Conservation (phyloP, 2,329 filamentous ascomycete species). For the Xylaria polymorpha region DNA sequence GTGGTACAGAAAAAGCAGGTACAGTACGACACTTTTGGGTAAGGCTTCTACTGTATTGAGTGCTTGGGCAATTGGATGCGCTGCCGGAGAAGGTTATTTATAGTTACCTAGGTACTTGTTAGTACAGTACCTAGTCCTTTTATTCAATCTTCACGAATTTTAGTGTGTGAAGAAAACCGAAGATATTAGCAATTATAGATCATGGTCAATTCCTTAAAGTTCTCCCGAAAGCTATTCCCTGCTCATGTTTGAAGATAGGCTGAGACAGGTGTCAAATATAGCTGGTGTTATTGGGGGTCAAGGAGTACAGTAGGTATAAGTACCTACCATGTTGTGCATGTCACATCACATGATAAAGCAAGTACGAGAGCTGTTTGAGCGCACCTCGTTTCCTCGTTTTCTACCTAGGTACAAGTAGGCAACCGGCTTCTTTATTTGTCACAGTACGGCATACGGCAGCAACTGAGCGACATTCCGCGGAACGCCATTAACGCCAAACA, state of each 20-base stretch:
- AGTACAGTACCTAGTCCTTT: no score
- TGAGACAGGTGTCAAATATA: not conserved
- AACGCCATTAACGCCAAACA: constrained; percentile 7
- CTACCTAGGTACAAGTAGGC: not conserved
- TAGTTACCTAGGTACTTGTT: no score
- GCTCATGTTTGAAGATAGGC: not conserved
- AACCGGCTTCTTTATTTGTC: constrained; percentile 20
- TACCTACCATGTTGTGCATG: not conserved
- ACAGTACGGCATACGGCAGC: not conserved
- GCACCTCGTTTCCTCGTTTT: not conserved
- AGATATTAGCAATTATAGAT: not conserved
- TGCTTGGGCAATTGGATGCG: no score
- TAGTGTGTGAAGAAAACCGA: not conserved
- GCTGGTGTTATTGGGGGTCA: not conserved
- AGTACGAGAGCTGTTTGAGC: not conserved
- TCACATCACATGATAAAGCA: constrained; percentile 3
- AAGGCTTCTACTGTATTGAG: no score
- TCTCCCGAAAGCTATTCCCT: not conserved
- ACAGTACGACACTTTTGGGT: no score
- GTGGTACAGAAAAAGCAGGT: no score
- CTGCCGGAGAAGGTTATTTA: no score
- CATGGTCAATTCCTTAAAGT: not conserved
- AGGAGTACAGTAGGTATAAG: not conserved
- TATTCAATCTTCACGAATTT: not conserved
- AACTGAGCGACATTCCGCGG: not conserved